Evolutionary conservation across 2,329 filamentous ascomycete genomes (phyloP).

Genomic region (Diaporthe aspalathi): DNA sequence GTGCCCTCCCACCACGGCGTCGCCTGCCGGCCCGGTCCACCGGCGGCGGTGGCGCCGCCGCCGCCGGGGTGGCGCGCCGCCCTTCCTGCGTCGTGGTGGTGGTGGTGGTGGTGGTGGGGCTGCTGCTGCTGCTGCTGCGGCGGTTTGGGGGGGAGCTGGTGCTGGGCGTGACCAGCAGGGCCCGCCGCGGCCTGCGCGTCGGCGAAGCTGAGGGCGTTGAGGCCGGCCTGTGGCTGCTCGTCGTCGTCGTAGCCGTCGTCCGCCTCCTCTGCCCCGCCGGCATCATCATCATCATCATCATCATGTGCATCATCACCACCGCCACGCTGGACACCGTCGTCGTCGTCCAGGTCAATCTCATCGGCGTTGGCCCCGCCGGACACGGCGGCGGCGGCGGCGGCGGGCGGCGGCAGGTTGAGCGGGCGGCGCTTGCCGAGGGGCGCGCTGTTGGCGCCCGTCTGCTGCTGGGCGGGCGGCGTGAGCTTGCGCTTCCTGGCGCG

Average conservation of each 20-base stretch:
- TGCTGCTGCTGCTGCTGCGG: constrained; percentile 31
- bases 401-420: constrained; percentile 37
- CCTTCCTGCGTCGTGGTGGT: neutral
- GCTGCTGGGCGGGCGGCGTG: constrained; percentile 66
- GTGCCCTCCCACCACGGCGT: constrained; percentile 71
- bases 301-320: constrained; percentile 49
- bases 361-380: constrained; percentile 51
- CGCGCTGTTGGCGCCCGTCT: constrained; percentile 54
- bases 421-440: constrained; percentile 53
- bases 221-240: constrained; percentile 43
- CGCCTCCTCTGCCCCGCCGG: constrained; percentile 2
- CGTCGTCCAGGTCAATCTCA: constrained; percentile 58
- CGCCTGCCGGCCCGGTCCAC: neutral
- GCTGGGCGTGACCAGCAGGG: neutral
- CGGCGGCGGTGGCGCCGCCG: constrained; percentile 54
- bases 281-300: constrained; percentile 49
- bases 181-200: neutral
- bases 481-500: constrained; percentile 75
- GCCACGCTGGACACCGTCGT: constrained; percentile 42
- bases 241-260: constrained; percentile 25
- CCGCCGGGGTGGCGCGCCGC: constrained; percentile 37
- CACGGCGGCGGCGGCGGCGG: too few species aligned
- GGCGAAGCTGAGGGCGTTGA: constrained; percentile 43
- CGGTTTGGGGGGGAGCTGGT: constrained; percentile 32
- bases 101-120: too few species aligned